Percentiles rank a stretch among this genome's conserved stretches.
phyloP scores from a whole-genome alignment of 306 rosid species.

The Spatholobus suberectus region DNA sequence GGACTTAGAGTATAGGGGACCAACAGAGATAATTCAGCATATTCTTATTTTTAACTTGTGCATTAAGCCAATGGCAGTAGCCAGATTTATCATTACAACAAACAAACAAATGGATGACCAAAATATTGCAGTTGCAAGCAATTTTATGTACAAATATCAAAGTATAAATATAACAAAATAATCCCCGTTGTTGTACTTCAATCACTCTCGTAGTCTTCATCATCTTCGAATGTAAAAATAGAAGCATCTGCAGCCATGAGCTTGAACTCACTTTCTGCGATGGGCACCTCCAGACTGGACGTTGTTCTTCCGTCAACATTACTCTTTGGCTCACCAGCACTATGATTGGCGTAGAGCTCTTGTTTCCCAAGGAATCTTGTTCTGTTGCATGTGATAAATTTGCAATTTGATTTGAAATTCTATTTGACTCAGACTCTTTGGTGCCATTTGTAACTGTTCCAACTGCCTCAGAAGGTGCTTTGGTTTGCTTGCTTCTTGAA shows the following conservation, averaged over 20 bases:
- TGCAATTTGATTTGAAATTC: no score
- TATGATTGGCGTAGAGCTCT: constrained; percentile 43
- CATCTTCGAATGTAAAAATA: constrained; percentile 93
- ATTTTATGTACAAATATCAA: constrained; percentile 66
- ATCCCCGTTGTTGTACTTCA: constrained; percentile 38
- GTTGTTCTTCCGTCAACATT: constrained; percentile 48
- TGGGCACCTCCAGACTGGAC: constrained; percentile 52
- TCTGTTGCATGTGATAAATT: constrained; percentile 65
- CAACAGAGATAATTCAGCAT: background rate
- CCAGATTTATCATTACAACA: no score
- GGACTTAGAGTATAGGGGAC: background rate
- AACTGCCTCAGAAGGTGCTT: no score
- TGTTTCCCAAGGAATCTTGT: constrained; percentile 70
- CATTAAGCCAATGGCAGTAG: constrained; percentile 35
- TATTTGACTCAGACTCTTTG: no score
- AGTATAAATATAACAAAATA: constrained; percentile 1
- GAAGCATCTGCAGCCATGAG: constrained; percentile 99
- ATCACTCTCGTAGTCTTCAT: constrained; percentile 94
- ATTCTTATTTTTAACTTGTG: constrained; percentile 31
- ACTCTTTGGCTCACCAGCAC: constrained; percentile 55
- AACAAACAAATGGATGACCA: constrained; percentile 49
- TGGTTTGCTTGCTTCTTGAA: no score
- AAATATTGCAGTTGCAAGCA: constrained; percentile 45
- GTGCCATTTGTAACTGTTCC: no score
- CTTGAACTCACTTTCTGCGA: constrained; percentile 90